Evolutionary conservation across 257 asterid genomes (phyloP).

Genomic region (Fraxinus excelsior): DNA sequence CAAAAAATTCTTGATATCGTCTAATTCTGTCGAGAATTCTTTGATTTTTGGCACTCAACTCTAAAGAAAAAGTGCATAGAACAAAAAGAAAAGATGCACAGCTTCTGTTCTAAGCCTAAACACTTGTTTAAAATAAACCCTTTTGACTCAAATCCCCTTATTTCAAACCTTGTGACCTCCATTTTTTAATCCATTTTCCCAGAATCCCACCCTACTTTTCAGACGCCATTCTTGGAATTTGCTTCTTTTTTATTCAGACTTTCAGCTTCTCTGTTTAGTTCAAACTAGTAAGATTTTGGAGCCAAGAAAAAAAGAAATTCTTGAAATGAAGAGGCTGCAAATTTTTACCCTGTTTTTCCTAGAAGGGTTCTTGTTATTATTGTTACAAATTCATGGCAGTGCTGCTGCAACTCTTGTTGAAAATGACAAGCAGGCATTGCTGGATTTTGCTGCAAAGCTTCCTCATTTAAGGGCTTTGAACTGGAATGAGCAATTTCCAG

Average conservation of each 20-base stretch:
- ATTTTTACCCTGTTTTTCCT: constrained; percentile 34
- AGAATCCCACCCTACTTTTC: constrained; percentile 51
- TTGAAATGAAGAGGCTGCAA: constrained; percentile 52
- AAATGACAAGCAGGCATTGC: constrained; percentile 72
- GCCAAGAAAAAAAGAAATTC: constrained; percentile 4
- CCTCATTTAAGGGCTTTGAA: constrained; percentile 59
- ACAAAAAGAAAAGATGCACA: constrained; percentile 51
- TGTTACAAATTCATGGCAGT: constrained; percentile 24
- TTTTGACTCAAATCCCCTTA: constrained; percentile 43
- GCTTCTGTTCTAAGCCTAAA: constrained; percentile 34
- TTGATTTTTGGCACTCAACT: constrained; percentile 35
- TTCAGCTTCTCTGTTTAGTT: constrained; percentile 26
- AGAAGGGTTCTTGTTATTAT: constrained; percentile 36
- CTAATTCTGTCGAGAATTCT: constrained; percentile 30
- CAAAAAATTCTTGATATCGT: constrained; percentile 22
- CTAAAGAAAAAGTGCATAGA: constrained; percentile 43
- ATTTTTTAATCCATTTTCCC: constrained; percentile 40
- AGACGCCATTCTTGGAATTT: constrained; percentile 58
- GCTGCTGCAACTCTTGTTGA: constrained; percentile 44
- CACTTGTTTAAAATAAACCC: constrained; percentile 33
- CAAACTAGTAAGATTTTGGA: constrained; percentile 8
- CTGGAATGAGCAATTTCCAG: constrained; percentile 54
- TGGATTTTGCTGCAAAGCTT: constrained; percentile 53
- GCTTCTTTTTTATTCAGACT: constrained; percentile 23
- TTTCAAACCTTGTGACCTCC: constrained; percentile 57